Base-by-base conservation (phyloP, 73 alveolate genomes). In the Blepharisma stoltei region DNA sequence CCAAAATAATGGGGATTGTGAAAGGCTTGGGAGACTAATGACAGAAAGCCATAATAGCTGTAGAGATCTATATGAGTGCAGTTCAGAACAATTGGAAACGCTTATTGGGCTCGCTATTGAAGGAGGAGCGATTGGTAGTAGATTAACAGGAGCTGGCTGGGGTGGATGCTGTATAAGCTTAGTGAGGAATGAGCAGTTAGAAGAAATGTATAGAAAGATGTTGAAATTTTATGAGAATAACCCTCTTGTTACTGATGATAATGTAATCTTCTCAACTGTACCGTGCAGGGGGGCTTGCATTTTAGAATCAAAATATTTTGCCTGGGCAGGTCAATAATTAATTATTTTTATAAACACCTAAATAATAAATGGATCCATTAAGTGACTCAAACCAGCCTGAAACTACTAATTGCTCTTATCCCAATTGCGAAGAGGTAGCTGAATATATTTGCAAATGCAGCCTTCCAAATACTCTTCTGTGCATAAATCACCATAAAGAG, bases 81-180 rank as follows among this genome's bases (percentile, higher is more conserved):
- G 94, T 54, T 81, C 94, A n/a, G 91, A 78, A 25, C 93, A 92
- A 55, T 81, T 94, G 7, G 97, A 94, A 81, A 91, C 83, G 67
- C 76, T 94, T 7, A 81, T 86, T 37, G 54, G 68, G 48, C 66
- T 89, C 2, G 85, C 94, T 47, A 83, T 88, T 52, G 88, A 94
- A 45, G 76, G 86, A 43, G 99, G 99, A 37, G 99, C 97, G 5
- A 48, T 92, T 4, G 99, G 99, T 0, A 67, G 94, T 38, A 87
- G 97, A 76, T 70, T 94, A 6, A 94, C 98, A 6, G 99, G 99
- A 54, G 97, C 97, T 4, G 99, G 99, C 20, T 94, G 97, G 96
- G 99, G 99, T 8, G 99, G 99, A 0, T 94, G 99, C 86, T 81
- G 95, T 73, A 97, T 94, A 14, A 80, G 92, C 18, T 65, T 92